Evolutionary conservation across 2,329 filamentous ascomycete species (phyloP).

Genomic region (Boeremia exigua): DNA sequence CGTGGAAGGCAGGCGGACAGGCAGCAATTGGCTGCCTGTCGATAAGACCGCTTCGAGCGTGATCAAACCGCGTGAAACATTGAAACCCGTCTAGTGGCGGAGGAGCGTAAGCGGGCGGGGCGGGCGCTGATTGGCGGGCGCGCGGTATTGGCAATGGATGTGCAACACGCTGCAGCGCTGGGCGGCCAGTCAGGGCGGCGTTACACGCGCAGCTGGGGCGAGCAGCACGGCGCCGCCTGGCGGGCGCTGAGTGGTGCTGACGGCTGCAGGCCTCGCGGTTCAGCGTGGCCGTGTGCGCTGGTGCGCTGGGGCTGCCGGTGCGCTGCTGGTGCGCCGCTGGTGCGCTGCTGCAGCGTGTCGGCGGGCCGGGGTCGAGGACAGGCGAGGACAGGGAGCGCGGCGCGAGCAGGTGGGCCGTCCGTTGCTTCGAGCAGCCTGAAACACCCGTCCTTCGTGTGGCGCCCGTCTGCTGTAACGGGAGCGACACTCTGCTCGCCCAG

Average conservation of each 20-base stretch:
- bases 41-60: slow-evolving; percentile 29
- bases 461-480: slow-evolving; percentile 21
- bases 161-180: slow-evolving; percentile 23
- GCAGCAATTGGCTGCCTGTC: slow-evolving; percentile 13
- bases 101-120: slow-evolving; percentile 21
- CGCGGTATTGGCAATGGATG: slow-evolving; percentile 38
- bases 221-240: slow-evolving; percentile 1
- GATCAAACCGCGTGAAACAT: slow-evolving; percentile 45
- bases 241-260: slow-evolving; percentile 22
- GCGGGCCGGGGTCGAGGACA: slow-evolving; percentile 12
- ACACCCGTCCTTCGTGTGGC: slow-evolving; percentile 30
- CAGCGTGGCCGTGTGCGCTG: neutral
- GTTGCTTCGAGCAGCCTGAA: slow-evolving; percentile 13
- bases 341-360: neutral
- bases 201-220: slow-evolving; percentile 20
- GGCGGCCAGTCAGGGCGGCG: slow-evolving; percentile 13
- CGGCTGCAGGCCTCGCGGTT: neutral
- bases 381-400: neutral
- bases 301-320: neutral
- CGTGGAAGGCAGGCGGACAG: slow-evolving; percentile 11
- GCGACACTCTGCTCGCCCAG: slow-evolving; percentile 29
- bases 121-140: slow-evolving; percentile 30
- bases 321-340: too few species aligned
- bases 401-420: slow-evolving; percentile 11
- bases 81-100: slow-evolving; percentile 26